Percentiles rank a stretch among this genome's conserved stretches.
Conservation (phyloP, 1,139 yeast species). For the Nadsonia commutata region DNA sequence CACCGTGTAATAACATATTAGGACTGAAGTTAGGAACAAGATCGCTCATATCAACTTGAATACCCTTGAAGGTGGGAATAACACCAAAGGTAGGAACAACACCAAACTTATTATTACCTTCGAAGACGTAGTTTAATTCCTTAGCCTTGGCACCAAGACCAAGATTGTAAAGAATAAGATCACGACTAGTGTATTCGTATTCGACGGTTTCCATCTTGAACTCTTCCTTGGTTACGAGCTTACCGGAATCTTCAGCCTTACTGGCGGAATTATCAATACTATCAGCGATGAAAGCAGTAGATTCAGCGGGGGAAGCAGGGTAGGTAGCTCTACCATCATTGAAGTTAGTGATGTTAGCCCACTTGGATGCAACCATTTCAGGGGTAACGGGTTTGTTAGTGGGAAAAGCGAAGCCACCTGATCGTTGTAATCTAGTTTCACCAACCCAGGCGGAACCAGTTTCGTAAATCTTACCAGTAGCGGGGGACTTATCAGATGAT, state of each 20-base stretch:
- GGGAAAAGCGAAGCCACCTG: slow-evolving; percentile 62
- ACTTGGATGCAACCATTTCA: slow-evolving; percentile 57
- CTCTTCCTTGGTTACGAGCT: slow-evolving; percentile 29
- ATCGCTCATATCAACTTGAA: slow-evolving; percentile 37
- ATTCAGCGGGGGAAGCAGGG: slow-evolving; percentile 59
- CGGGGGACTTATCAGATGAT: slow-evolving; percentile 58
- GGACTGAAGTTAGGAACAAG: slow-evolving; percentile 77
- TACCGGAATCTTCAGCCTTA: slow-evolving; percentile 28
- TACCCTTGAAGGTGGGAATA: slow-evolving; percentile 51
- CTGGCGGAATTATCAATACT: slow-evolving; percentile 43
- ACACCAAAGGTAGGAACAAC: slow-evolving; percentile 91
- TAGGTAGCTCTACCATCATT: slow-evolving; percentile 36
- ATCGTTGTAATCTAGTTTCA: slow-evolving; percentile 88
- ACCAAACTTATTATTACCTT: slow-evolving; percentile 63
- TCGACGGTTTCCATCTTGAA: slow-evolving; percentile 39
- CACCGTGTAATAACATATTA: slow-evolving; percentile 78
- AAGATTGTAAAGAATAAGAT: slow-evolving; percentile 71
- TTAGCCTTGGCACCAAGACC: slow-evolving; percentile 76
- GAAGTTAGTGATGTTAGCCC: slow-evolving; percentile 56
- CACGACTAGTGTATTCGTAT: slow-evolving; percentile 46
- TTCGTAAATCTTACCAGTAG: slow-evolving; percentile 54
- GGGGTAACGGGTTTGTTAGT: slow-evolving; percentile 39
- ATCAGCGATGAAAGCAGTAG: slow-evolving; percentile 61
- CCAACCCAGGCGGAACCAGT: slow-evolving; percentile 93
- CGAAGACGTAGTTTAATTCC: slow-evolving; percentile 71